A percentile compares a stretch with the other conserved stretches of the same genome.
phyloP scores from a whole-genome alignment of 148 eudicot genomes.

The Persicaria maculosa region DNA sequence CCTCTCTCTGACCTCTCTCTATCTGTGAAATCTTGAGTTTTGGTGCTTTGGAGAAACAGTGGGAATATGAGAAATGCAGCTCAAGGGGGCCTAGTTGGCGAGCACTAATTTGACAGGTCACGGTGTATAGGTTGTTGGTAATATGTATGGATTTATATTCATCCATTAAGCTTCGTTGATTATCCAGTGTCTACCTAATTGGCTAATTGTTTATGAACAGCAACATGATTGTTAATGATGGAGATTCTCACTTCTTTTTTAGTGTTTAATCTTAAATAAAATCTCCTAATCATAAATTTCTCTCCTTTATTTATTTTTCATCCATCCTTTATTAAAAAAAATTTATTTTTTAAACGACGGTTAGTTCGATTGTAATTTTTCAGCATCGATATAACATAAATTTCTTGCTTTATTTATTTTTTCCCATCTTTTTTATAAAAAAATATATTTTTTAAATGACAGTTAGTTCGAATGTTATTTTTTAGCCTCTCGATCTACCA shows the following conservation, averaged over 20 bases:
- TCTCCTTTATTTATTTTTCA: too few relatives aligned
- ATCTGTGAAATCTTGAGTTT: not conserved
- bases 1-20: not conserved
- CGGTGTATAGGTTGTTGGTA: not conserved
- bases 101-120: conserved; percentile 10
- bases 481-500: too few relatives aligned
- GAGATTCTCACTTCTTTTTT: not conserved
- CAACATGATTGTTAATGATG: conserved; percentile 10
- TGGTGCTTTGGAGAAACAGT: not conserved
- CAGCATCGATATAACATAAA: too few relatives aligned
- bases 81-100: not conserved
- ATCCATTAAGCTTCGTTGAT: not conserved
- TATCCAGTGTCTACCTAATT: not conserved
- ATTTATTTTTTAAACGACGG: too few relatives aligned
- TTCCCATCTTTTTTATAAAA: too few relatives aligned
- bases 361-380: too few relatives aligned
- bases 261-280: not conserved
- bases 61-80: conserved; percentile 1
- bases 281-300: not conserved
- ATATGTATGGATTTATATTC: not conserved
- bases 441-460: too few relatives aligned
- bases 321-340: too few relatives aligned
- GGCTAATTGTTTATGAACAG: not conserved
- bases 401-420: too few relatives aligned
- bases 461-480: too few relatives aligned